Evolutionary conservation across 176 grass and related monocot genomes (phyloP).

Genomic region (Aegilops tauschii): DNA sequence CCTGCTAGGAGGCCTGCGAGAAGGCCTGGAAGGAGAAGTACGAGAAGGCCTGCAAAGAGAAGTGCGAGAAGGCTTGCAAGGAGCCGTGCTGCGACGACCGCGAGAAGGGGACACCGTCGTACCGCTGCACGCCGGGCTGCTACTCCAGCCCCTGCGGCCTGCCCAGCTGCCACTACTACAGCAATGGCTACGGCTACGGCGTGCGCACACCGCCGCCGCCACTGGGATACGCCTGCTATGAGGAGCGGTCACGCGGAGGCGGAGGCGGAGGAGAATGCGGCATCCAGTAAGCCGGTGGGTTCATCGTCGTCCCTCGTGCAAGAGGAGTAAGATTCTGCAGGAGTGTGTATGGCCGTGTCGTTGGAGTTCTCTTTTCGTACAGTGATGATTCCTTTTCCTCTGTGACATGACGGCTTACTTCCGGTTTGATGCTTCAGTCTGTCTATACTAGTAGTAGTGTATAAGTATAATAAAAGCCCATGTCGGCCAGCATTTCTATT

Average conservation of each 20-base stretch:
- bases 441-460: background rate
- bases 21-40: constrained; percentile 45
- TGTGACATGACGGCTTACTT: constrained; percentile 1
- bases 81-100: background rate
- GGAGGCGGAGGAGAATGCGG: constrained; percentile 1
- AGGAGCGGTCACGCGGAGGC: background rate
- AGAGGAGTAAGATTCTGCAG: background rate
- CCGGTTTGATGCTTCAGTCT: background rate
- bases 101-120: background rate
- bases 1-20: constrained; percentile 41
- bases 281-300: constrained; percentile 35
- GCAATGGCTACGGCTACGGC: background rate
- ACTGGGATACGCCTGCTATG: background rate
- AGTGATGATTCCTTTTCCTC: background rate
- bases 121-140: constrained; percentile 8
- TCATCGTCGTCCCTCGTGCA: background rate
- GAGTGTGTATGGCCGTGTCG: background rate
- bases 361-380: background rate
- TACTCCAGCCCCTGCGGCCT: background rate
- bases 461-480: background rate
- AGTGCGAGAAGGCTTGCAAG: constrained; percentile 13
- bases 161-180: background rate
- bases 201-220: background rate
- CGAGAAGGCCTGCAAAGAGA: constrained; percentile 17
- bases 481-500: background rate